Base-by-base conservation (phyloP, 192 early-diverging fungal genomes). In the Phlyctochytrium arcticum region DNA sequence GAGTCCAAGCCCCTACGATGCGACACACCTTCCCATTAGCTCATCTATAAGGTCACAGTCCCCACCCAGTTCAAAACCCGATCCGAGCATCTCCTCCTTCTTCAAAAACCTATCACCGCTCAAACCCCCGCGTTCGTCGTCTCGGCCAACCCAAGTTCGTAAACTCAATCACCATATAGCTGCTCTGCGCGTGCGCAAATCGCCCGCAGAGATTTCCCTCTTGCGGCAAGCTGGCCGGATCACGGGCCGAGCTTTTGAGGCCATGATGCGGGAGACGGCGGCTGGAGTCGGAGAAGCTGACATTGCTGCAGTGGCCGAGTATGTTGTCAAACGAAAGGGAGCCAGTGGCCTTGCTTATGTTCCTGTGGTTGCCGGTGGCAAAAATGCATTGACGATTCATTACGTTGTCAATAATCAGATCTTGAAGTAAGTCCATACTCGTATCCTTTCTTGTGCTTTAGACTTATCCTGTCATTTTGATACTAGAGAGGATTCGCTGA, bases 361-460 rank as follows among this genome's bases (percentile, higher is more conserved):
- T 21, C 96, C 96, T 2, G 96, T 99, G 4, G 92, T 99, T 21
- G 96, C 95, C 0, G 85, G 89, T 7, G 96, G 94, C 32, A 75
- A 79, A 44, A 96, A 96, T 66, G 94, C 94, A 6, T 68, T 96
- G 60, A 88, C 86, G 15, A 81, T 99, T 84, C 96, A 99, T 69
- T 99, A 99, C 77, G 94, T 97, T 32, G 76, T 86, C 56, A 99
- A 99, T 70, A 81, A 89, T 48, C 80, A 83, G 68, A 54, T 72
- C 15, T 48, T 89, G 44, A 69, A 71, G 73, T 82, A 72, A 50
- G 60, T 50, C n/a, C 51, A 2, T 7, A n/a, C 6, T 21, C 17
- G 21, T 1, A 1, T 19, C 58, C 19, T 48, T 24, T 60, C 23
- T 24, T 23, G 24, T 4, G 4, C n/a, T 7, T 21, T 67, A 17